Conservation (phyloP, 1,284 basidiomycete species). For the Xerocomus cyaneibrunnescens region DNA sequence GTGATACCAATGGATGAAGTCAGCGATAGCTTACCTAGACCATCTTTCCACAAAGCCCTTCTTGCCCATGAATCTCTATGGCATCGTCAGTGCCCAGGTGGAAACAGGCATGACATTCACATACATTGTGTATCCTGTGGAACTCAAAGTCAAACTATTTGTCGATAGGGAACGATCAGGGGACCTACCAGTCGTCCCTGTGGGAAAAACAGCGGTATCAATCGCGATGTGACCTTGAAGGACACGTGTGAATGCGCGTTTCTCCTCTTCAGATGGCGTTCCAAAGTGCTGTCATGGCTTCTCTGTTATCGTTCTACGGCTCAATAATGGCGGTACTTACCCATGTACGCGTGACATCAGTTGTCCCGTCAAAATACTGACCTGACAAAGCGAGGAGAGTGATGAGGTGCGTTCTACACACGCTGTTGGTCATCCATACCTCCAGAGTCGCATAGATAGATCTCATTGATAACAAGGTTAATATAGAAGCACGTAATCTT, state of each 20-base stretch:
- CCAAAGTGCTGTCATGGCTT: conserved; percentile 76
- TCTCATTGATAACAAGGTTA: conserved; percentile 39
- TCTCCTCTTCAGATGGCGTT: conserved; percentile 78
- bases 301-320: neutral
- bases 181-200: conserved; percentile 75
- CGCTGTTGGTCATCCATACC: conserved; percentile 41
- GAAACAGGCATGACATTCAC: neutral
- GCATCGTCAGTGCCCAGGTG: conserved; percentile 10
- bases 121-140: conserved; percentile 59
- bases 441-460: conserved; percentile 96
- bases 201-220: conserved; percentile 84
- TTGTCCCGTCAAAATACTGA: conserved; percentile 93
- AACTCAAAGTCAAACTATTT: neutral
- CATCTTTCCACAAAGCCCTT: conserved; percentile 87
- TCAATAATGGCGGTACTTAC: conserved; percentile 40
- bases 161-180: neutral
- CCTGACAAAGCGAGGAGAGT: conserved; percentile 41
- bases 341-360: conserved; percentile 90
- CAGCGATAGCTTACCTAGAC: conserved; percentile 58
- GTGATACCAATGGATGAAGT: neutral
- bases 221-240: conserved; percentile 95
- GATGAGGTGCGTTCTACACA: neutral
- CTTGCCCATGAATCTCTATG: conserved; percentile 83
- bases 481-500: neutral
- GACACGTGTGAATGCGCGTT: conserved; percentile 89